Percentiles rank a stretch among this genome's conserved stretches.
phyloP scores from a whole-genome alignment of 352 stramenopile species.

The Phytophthora ramorum region DNA sequence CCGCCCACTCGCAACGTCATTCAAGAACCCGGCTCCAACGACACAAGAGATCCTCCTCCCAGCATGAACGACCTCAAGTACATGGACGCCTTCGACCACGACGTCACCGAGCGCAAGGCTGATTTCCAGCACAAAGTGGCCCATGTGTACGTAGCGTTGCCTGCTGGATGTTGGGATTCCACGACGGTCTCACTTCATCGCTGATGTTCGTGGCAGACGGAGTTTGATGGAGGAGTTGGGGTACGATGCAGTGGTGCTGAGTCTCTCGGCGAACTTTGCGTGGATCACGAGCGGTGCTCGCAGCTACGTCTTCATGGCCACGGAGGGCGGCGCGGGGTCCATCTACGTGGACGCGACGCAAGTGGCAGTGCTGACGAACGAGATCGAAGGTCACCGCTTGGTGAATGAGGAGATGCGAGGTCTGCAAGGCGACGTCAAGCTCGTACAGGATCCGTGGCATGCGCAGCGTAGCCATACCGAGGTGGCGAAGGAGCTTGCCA shows the following conservation, averaged over 20 bases:
- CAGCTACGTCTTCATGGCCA: constrained; percentile 76
- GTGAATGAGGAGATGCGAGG: constrained; percentile 74
- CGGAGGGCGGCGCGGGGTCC: constrained; percentile 61
- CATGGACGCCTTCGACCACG: constrained; percentile 57
- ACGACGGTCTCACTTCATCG: constrained; percentile 5
- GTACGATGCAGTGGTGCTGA: constrained; percentile 61
- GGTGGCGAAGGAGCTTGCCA: constrained; percentile 46
- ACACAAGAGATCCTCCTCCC: constrained; percentile 1
- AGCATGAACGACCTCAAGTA: constrained; percentile 73
- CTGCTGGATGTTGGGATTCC: background rate
- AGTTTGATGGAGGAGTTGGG: constrained; percentile 47
- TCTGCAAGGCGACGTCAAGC: constrained; percentile 47
- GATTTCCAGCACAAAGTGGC: constrained; percentile 62
- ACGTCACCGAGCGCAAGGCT: constrained; percentile 45
- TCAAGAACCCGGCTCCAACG: constrained; percentile 9
- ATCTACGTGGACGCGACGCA: constrained; percentile 65
- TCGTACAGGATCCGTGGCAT: constrained; percentile 68
- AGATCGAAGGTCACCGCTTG: constrained; percentile 78
- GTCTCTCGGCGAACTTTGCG: constrained; percentile 68
- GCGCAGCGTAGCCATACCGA: constrained; percentile 36
- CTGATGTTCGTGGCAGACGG: constrained; percentile 37
- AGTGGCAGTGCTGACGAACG: constrained; percentile 70
- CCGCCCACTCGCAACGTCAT: constrained; percentile 16
- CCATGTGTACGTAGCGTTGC: constrained; percentile 46
- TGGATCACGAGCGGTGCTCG: constrained; percentile 70